Conservation (phyloP, 2,329 filamentous ascomycete genomes). For the Onygenales sp. region DNA sequence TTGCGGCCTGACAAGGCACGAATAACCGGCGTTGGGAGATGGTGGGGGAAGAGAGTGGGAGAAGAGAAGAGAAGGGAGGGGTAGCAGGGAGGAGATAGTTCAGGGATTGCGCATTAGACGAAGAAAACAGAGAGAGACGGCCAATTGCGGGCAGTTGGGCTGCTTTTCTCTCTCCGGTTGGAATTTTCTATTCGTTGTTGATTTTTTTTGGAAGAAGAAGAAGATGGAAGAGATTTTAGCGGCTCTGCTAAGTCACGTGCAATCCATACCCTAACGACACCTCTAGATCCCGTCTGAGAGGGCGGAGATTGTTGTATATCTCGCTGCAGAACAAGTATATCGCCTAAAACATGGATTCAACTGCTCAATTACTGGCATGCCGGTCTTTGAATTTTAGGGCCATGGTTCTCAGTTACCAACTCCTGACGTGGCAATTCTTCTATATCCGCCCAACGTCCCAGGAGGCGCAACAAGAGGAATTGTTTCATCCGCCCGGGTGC, state of each 20-base stretch:
- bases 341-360: too few species aligned
- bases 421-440: too few species aligned
- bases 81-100: not conserved
- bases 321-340: too few species aligned
- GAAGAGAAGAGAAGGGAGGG: not conserved
- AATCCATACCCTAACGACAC: not conserved
- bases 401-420: too few species aligned
- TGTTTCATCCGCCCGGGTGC: too few species aligned
- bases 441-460: too few species aligned
- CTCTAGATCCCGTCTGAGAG: too few species aligned
- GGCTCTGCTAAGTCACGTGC: not conserved
- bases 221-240: not conserved
- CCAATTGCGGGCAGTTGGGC: not conserved
- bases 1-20: conserved; percentile 27
- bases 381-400: too few species aligned
- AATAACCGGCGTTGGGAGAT: conserved; percentile 19
- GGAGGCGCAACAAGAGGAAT: too few species aligned
- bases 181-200: not conserved
- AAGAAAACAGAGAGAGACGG: not conserved
- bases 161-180: not conserved
- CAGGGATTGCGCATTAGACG: not conserved
- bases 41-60: not conserved
- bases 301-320: too few species aligned
- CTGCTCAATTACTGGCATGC: too few species aligned
- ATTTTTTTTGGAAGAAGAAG: not conserved